phyloP scores from a whole-genome alignment of 2,329 filamentous ascomycete species.

The Emericellopsis atlantica region DNA sequence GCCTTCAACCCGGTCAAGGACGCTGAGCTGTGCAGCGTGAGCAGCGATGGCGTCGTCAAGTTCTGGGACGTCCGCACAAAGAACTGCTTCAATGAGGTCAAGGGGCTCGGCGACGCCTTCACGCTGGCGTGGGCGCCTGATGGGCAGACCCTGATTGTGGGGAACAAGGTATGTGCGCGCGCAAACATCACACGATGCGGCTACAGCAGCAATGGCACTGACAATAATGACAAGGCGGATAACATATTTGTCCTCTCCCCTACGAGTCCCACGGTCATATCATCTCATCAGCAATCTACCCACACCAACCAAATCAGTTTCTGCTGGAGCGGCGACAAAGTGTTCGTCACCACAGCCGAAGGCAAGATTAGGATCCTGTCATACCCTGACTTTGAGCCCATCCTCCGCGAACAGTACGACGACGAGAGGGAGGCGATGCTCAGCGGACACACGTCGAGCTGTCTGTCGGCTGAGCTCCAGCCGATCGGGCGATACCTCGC shows the following conservation, averaged over 20 bases:
- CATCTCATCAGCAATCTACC: conserved; percentile 45
- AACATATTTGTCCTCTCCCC: conserved; percentile 51
- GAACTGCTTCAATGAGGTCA: conserved; percentile 56
- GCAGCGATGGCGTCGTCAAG: conserved; percentile 60
- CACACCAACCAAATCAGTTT: conserved; percentile 65
- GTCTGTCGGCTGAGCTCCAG: conserved; percentile 55
- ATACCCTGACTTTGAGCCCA: conserved; percentile 50
- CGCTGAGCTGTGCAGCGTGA: conserved; percentile 63
- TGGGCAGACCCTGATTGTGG: conserved; percentile 57
- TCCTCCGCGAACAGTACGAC: conserved; percentile 32
- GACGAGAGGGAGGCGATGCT: conserved; percentile 42
- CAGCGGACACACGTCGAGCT: conserved; percentile 62
- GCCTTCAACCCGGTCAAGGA: conserved; percentile 69
- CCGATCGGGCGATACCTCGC: conserved; percentile 61
- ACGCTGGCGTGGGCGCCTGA: conserved; percentile 64
- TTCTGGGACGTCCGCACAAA: conserved; percentile 74
- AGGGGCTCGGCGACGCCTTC: conserved; percentile 52
- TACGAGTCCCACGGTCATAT: conserved; percentile 38
- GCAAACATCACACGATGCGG: not conserved
- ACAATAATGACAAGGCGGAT: conserved; percentile 34
- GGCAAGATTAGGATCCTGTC: conserved; percentile 59
- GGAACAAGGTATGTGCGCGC: conserved; percentile 47
- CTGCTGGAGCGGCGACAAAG: conserved; percentile 57
- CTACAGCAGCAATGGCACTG: not conserved
- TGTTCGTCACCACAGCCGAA: conserved; percentile 60